Conservation (phyloP, 73 alveolate genomes). For the Stentor roeselii region DNA sequence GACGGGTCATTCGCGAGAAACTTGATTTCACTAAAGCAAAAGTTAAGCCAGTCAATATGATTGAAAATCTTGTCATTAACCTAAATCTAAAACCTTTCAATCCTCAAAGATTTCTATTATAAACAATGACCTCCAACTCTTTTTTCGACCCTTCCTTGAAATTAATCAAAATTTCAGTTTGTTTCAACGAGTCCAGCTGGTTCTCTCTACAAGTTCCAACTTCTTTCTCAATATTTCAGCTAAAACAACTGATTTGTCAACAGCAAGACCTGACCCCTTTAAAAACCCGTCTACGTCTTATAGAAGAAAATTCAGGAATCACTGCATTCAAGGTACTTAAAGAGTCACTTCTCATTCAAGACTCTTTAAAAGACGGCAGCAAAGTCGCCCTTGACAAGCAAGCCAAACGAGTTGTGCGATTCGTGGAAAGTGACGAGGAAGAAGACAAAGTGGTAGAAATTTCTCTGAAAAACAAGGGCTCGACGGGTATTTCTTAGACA, state of each 20-base stretch:
- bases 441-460: constrained; percentile 1
- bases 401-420: background rate
- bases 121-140: too few species aligned
- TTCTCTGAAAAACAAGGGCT: too few species aligned
- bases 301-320: background rate
- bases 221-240: background rate
- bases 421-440: background rate
- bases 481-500: background rate
- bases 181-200: background rate
- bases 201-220: background rate
- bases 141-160: too few species aligned
- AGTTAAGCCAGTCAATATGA: too few species aligned
- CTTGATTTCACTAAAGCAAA: background rate
- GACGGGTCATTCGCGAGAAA: background rate
- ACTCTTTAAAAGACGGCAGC: background rate
- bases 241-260: background rate
- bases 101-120: too few species aligned
- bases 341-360: background rate
- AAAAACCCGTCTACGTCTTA: background rate
- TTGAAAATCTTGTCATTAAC: too few species aligned
- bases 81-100: too few species aligned
- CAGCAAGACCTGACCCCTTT: background rate
- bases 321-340: background rate
- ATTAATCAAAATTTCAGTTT: background rate
- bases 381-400: background rate